Evolutionary conservation across 1,139 yeast species (phyloP).

Genomic region (Starmera stellimalicola): DNA sequence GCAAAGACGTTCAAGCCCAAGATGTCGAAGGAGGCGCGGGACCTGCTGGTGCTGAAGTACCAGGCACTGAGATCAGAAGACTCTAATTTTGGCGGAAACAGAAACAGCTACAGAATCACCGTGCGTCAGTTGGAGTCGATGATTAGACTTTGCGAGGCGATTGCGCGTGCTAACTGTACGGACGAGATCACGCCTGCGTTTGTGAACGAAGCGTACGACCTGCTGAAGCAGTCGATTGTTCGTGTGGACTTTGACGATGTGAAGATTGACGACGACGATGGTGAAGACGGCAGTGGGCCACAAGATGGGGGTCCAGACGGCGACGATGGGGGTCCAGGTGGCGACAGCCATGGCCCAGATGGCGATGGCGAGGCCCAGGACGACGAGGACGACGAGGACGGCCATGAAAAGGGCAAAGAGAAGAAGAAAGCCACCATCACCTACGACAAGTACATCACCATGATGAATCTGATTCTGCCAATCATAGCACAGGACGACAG

Average conservation of each 20-base stretch:
- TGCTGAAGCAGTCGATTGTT: slow-evolving; percentile 83
- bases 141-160: slow-evolving; percentile 91
- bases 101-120: slow-evolving; percentile 85
- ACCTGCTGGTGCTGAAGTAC: slow-evolving; percentile 67
- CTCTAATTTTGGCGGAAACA: slow-evolving; percentile 74
- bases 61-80: slow-evolving; percentile 86
- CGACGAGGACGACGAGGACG: slow-evolving; percentile 6
- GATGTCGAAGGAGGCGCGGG: slow-evolving; percentile 76
- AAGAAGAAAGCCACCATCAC: slow-evolving; percentile 47
- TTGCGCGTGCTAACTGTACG: slow-evolving; percentile 94
- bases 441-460: slow-evolving; percentile 77
- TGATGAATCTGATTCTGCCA: slow-evolving; percentile 74
- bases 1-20: slow-evolving; percentile 92
- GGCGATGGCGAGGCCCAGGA: slow-evolving; percentile 4
- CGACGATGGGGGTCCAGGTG: slow-evolving; percentile 6
- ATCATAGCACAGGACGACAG: slow-evolving; percentile 47
- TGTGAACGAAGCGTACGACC: slow-evolving; percentile 89
- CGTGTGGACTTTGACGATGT: slow-evolving; percentile 93
- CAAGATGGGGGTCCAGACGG: slow-evolving; percentile 4
- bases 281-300: slow-evolving; percentile 13
- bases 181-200: slow-evolving; percentile 79
- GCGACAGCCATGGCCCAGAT: slow-evolving; percentile 8
- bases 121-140: slow-evolving; percentile 94
- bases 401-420: slow-evolving; percentile 5
- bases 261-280: slow-evolving; percentile 59